Evolutionary conservation across 352 stramenopile genomes (phyloP).

Genomic region (Phytophthora europaea): DNA sequence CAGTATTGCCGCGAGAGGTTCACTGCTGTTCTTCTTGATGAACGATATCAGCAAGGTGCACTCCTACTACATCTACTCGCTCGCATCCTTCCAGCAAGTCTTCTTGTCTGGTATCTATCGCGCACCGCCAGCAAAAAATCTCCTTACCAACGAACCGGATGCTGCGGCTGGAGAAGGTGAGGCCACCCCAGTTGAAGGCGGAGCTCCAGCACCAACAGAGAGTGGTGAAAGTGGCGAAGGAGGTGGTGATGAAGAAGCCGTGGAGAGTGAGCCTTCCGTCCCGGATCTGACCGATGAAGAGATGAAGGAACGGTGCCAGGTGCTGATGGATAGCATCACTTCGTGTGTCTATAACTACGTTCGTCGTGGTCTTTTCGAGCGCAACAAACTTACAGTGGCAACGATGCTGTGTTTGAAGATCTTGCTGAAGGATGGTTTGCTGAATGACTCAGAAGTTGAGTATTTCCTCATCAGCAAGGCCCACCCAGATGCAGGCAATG

Average conservation of each 20-base stretch:
- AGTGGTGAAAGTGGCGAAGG: conserved; percentile 29
- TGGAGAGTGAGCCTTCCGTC: conserved; percentile 34
- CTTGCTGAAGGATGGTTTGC: conserved; percentile 88
- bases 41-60: conserved; percentile 98
- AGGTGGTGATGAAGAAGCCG: conserved; percentile 41
- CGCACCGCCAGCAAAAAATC: conserved; percentile 70
- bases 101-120: conserved; percentile 96
- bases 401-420: conserved; percentile 97
- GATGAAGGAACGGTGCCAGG: conserved; percentile 78
- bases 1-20: conserved; percentile 93
- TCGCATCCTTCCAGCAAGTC: conserved; percentile 96
- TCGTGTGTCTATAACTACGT: conserved; percentile 97
- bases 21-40: conserved; percentile 97
- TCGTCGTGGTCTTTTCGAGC: conserved; percentile 94
- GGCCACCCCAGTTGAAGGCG: conserved; percentile 26
- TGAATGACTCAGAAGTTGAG: conserved; percentile 91
- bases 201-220: conserved; percentile 26
- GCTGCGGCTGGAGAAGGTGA: conserved; percentile 49
- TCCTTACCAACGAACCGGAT: conserved; percentile 23
- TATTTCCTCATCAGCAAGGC: conserved; percentile 91
- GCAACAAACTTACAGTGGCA: conserved; percentile 96
- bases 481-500: conserved; percentile 91
- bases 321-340: conserved; percentile 95
- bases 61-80: conserved; percentile 98
- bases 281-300: conserved; percentile 92